Evolutionary conservation across 768 basidiomycete genomes (phyloP), one percentile per base, ranked within the genome.

Genomic region (Krasilnikovozyma curviuscula): DNA sequence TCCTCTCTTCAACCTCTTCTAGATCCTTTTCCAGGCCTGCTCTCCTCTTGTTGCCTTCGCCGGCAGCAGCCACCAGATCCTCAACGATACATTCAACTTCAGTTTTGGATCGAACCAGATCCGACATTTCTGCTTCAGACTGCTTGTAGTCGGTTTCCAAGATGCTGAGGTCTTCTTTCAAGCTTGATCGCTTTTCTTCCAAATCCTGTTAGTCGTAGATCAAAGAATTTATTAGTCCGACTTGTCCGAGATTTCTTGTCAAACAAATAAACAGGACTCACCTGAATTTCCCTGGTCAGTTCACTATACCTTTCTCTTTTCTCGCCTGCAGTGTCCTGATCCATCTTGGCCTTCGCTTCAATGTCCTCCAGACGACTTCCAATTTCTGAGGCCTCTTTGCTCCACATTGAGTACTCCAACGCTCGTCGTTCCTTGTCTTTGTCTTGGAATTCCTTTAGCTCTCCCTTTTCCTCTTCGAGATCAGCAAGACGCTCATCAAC

Each of bases 401-500:
- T 81, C 65, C 93, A 85, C 53, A 97, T 66, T 0, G 88, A 85
- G 61, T 95, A 97, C 61, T 98, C 93, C 57, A 95, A 69, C 62
- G 86, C 91, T 33, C 91, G 72, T 31, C 91, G 70, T 50, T 95
- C 85, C 63, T 85, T 84, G 61, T 98, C 93, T 61, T 86, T 86
- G 54, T 58, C 79, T 63, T 93, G 86, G 60, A 83, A 98, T 62
- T 93, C 86, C 61, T 89, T 91, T 48, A 98, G 66, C 61, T 98
- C 93, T 55, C 91, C 84, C 62, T 97, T 97, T 67, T 98, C 93
- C 59, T 93, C 86, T 59, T 98, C 91, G 7, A 97, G 77, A 65
- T 97, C 91, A 3, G 71, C 68, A 44, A 98, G 67, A 3, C 89
- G 77, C 8, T 82, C 78, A 53, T 95, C 85, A 59, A 97, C 95